Percentiles rank a stretch among this genome's conserved stretches.
These are phyloP conservation scores for Podila epigama DNA, from an alignment of 192 early-diverging fungal genomes.

Conservation along the genomic window DNA sequence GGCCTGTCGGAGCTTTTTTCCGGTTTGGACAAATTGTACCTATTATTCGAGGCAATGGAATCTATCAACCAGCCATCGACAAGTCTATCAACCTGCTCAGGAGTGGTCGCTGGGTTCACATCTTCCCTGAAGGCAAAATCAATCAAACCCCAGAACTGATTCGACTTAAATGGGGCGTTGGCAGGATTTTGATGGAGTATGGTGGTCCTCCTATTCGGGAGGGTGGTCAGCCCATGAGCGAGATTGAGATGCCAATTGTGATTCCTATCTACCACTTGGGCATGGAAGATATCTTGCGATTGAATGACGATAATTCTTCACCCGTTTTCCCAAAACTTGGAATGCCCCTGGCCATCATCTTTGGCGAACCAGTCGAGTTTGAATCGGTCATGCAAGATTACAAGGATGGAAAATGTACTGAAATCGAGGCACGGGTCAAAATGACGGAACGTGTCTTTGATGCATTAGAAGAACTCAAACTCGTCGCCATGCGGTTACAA, in stretches of 20 bases:
- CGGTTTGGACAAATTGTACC: slow-evolving; percentile 83
- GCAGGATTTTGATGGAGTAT: slow-evolving; percentile 85
- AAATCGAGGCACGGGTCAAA: slow-evolving; percentile 56
- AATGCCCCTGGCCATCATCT: slow-evolving; percentile 65
- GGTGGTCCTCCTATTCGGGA: slow-evolving; percentile 70
- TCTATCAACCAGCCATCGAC: slow-evolving; percentile 88
- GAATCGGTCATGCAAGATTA: slow-evolving; percentile 63
- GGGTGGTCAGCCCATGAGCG: slow-evolving; percentile 65
- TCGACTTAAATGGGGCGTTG: slow-evolving; percentile 89
- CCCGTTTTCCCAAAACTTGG: slow-evolving; percentile 61
- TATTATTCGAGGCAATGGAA: slow-evolving; percentile 81
- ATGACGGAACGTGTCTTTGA: slow-evolving; percentile 62
- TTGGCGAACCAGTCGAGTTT: slow-evolving; percentile 82
- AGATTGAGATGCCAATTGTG: slow-evolving; percentile 42
- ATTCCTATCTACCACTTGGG: slow-evolving; percentile 54
- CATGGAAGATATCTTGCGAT: slow-evolving; percentile 67
- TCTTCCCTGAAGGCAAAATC: slow-evolving; percentile 88
- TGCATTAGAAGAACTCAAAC: slow-evolving; percentile 53
- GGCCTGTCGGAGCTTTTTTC: slow-evolving; percentile 68
- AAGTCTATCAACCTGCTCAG: slow-evolving; percentile 73
- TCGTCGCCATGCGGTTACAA: slow-evolving; percentile 22
- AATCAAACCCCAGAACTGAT: slow-evolving; percentile 66
- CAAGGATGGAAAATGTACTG: slow-evolving; percentile 55
- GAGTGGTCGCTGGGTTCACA: slow-evolving; percentile 82
- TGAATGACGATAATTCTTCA: slow-evolving; percentile 52